Percentiles rank a stretch among this genome's conserved stretches.
Evolutionary conservation across 306 rosid genomes (phyloP).

Genomic region (Datisca glomerata): DNA sequence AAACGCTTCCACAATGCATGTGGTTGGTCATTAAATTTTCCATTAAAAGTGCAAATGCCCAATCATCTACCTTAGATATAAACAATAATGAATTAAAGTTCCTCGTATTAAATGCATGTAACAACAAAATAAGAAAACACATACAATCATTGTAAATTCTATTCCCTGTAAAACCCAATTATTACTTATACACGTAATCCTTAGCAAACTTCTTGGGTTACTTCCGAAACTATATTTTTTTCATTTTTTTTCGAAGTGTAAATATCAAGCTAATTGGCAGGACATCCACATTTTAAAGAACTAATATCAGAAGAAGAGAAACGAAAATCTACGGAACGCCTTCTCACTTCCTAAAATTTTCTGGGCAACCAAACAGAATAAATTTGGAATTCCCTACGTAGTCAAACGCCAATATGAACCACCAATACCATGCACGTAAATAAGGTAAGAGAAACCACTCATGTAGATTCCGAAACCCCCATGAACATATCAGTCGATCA

Average conservation of each 20-base stretch:
- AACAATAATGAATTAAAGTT: too few species aligned
- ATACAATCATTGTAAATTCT: neutral
- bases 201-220: neutral
- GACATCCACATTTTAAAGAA: neutral
- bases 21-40: neutral
- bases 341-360: neutral
- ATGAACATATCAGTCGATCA: neutral
- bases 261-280: neutral
- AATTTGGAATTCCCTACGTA: too few species aligned
- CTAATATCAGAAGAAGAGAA: neutral
- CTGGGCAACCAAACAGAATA: constrained; percentile 4
- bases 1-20: neutral
- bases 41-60: neutral
- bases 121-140: too few species aligned
- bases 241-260: too few species aligned
- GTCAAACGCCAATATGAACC: too few species aligned
- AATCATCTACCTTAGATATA: too few species aligned
- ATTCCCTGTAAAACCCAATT: neutral
- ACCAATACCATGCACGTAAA: neutral
- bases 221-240: too few species aligned
- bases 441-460: neutral
- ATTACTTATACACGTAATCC: neutral
- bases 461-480: neutral
- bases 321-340: neutral
- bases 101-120: too few species aligned